A percentile compares a stretch with the other conserved stretches of the same genome.
Conservation (phyloP, 2,329 filamentous ascomycete genomes). For the Colletotrichum sp. region DNA sequence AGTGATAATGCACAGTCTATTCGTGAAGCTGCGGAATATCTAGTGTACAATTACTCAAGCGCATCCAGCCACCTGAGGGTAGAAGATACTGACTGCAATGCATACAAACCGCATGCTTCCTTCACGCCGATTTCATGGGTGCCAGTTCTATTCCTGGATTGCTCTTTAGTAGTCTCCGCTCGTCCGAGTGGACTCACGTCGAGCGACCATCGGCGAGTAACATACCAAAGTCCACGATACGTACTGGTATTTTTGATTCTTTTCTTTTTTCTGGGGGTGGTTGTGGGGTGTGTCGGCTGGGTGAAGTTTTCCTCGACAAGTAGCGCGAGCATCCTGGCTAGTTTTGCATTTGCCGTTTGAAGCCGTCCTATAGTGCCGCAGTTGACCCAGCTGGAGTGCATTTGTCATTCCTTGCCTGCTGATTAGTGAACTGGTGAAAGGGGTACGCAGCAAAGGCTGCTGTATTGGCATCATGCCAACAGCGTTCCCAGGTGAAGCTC, state of each 20-base stretch:
- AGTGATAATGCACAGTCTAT: neutral
- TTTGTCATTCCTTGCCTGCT: neutral
- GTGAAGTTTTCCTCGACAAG: neutral
- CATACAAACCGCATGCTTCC: neutral
- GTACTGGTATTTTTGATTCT: neutral
- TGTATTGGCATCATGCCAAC: neutral
- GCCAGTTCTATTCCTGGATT: conserved; percentile 3
- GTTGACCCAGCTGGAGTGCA: neutral
- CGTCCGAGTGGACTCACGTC: neutral
- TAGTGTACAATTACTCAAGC: neutral
- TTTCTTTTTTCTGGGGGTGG: neutral
- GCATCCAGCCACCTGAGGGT: neutral
- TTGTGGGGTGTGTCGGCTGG: neutral
- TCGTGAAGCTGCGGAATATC: neutral
- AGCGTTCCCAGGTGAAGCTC: neutral
- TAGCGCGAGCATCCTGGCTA: neutral
- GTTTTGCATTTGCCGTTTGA: neutral
- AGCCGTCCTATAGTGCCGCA: neutral
- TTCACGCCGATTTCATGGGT: neutral
- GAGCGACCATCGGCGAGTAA: neutral
- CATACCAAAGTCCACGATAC: conserved; percentile 11
- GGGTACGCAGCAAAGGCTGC: neutral
- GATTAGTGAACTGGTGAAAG: neutral
- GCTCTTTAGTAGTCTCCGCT: conserved; percentile 19
- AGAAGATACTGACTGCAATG: neutral